These are phyloP conservation scores for Rhinocladiella mackenziei DNA, from an alignment of 2,329 filamentous ascomycete species.

Conservation along the genomic window DNA sequence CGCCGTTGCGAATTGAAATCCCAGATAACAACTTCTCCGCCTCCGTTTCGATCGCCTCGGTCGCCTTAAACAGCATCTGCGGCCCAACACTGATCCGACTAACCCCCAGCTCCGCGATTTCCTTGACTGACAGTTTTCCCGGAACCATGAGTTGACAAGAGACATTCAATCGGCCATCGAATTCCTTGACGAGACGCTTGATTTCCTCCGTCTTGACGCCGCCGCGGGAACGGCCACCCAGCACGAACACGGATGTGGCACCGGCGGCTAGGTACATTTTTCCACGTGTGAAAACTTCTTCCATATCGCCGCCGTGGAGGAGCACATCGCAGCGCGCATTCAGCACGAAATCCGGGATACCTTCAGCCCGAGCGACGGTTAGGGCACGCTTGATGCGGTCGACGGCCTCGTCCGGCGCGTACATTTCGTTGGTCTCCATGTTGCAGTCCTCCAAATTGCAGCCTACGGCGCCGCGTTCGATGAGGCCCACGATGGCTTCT, in stretches of 20 bases:
- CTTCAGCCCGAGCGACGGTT: slow-evolving; percentile 43
- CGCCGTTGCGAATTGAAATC: no score
- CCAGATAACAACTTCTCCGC: background rate
- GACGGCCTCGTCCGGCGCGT: slow-evolving; percentile 38
- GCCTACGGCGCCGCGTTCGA: slow-evolving; percentile 53
- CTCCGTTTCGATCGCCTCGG: slow-evolving; percentile 1
- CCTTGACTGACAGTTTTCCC: slow-evolving; percentile 42
- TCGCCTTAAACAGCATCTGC: slow-evolving; percentile 22
- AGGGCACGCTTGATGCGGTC: slow-evolving; percentile 49
- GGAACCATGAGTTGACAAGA: slow-evolving; percentile 22
- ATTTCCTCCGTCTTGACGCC: slow-evolving; percentile 48
- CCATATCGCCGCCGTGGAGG: slow-evolving; percentile 37
- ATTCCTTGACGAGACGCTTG: slow-evolving; percentile 44
- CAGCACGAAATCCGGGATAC: slow-evolving; percentile 55
- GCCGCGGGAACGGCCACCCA: slow-evolving; percentile 43
- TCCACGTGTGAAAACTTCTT: slow-evolving; percentile 52
- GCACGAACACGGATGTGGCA: slow-evolving; percentile 58
- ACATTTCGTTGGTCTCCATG: slow-evolving; percentile 34
- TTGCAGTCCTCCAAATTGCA: slow-evolving; percentile 56
- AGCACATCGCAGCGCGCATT: slow-evolving; percentile 59
- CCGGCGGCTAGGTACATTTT: slow-evolving; percentile 56
- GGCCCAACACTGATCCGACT: slow-evolving; percentile 56
- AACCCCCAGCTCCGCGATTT: slow-evolving; percentile 49
- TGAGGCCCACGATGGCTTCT: slow-evolving; percentile 43
- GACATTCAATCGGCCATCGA: slow-evolving; percentile 51